Conservation (phyloP, 441 rosid genomes). For the Euphorbia celastroides region DNA sequence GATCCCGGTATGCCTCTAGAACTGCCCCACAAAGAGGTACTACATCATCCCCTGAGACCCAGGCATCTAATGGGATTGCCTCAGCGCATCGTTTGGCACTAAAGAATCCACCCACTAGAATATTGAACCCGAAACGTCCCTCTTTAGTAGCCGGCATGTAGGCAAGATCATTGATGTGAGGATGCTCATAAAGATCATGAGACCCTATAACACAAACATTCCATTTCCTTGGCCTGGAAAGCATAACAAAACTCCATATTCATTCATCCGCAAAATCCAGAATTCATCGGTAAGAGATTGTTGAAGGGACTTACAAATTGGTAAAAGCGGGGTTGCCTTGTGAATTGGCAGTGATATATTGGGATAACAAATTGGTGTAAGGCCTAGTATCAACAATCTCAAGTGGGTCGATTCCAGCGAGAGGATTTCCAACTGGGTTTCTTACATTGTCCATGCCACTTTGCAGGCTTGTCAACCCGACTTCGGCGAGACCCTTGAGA, state of each 20-base stretch:
- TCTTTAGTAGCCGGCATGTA: constrained; percentile 87
- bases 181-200: constrained; percentile 95
- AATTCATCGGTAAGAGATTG: neutral
- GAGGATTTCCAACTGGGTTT: constrained; percentile 88
- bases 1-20: constrained; percentile 82
- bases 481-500: constrained; percentile 65
- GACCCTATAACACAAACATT: constrained; percentile 89
- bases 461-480: constrained; percentile 83
- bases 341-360: constrained; percentile 68
- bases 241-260: neutral
- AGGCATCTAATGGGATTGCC: constrained; percentile 89
- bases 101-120: constrained; percentile 93
- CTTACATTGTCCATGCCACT: constrained; percentile 98
- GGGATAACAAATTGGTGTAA: constrained; percentile 67
- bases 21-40: constrained; percentile 69
- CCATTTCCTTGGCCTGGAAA: constrained; percentile 90
- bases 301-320: constrained; percentile 54
- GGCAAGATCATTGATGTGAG: constrained; percentile 92
- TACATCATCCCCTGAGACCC: constrained; percentile 81
- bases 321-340: constrained; percentile 57
- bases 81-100: constrained; percentile 82
- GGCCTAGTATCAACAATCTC: constrained; percentile 91
- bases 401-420: constrained; percentile 83
- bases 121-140: constrained; percentile 73
- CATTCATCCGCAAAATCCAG: neutral